Conservation (phyloP, 257 asterid species). For the Solanum megistacrolobum region DNA sequence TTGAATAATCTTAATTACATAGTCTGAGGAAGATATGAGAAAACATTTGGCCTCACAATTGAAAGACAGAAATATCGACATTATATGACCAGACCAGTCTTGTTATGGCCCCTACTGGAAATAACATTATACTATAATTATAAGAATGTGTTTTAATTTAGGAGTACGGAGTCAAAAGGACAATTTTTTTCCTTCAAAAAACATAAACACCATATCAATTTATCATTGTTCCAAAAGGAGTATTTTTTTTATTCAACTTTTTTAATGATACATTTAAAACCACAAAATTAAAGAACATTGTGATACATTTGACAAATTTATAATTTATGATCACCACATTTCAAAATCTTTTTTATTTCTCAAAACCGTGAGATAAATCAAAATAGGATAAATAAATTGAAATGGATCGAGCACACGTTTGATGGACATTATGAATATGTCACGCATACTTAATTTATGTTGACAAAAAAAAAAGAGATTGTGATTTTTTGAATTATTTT, state of each 20-base stretch:
- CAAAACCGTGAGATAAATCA: background rate
- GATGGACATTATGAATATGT: background rate
- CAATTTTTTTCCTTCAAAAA: too few species aligned
- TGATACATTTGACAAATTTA: background rate
- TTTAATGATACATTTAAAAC: background rate
- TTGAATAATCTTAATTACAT: background rate
- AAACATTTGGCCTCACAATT: background rate
- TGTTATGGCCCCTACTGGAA: background rate
- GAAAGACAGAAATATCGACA: background rate
- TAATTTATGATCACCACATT: background rate
- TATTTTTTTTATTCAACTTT: background rate
- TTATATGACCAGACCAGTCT: background rate
- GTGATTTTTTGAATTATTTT: background rate
- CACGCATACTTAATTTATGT: background rate
- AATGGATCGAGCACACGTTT: accelerated
- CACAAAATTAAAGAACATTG: background rate
- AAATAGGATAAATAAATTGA: background rate
- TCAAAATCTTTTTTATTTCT: too few species aligned
- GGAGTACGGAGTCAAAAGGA: too few species aligned
- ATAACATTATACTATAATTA: background rate
- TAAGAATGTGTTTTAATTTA: background rate
- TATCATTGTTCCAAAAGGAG: too few species aligned
- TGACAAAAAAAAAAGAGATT: background rate
- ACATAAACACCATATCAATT: too few species aligned
- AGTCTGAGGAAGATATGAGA: background rate